Evolutionary conservation across 768 basidiomycete species (phyloP).

Genomic region (Boletus barrowsii): DNA sequence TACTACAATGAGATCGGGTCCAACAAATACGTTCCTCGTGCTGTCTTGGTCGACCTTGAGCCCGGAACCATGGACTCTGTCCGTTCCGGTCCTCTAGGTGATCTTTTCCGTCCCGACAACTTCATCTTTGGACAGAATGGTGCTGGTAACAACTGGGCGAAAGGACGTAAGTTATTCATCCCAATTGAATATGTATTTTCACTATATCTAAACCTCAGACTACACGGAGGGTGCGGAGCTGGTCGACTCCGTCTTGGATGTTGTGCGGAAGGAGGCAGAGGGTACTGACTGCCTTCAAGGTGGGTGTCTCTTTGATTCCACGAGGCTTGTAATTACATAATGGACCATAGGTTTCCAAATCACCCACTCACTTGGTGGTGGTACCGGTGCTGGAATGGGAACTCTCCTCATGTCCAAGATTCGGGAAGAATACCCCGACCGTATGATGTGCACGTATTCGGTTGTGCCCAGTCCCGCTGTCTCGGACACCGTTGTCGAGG

Average conservation of each 20-base stretch:
- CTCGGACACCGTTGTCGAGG: constrained; percentile 98
- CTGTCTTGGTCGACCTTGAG: constrained; percentile 95
- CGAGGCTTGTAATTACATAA: constrained; percentile 2
- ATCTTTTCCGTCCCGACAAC: constrained; percentile 96
- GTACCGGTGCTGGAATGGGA: constrained; percentile 99
- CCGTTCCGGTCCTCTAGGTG: constrained; percentile 84
- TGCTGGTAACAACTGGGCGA: constrained; percentile 99
- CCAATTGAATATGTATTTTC: neutral
- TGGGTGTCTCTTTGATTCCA: constrained; percentile 32
- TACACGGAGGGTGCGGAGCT: constrained; percentile 98
- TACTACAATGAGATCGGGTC: constrained; percentile 97
- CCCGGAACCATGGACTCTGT: constrained; percentile 96
- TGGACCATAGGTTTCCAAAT: constrained; percentile 84
- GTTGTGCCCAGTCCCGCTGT: constrained; percentile 97
- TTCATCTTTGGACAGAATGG: constrained; percentile 98
- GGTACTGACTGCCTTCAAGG: constrained; percentile 96
- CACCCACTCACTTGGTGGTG: constrained; percentile 97
- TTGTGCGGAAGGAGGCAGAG: constrained; percentile 98
- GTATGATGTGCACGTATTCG: constrained; percentile 99
- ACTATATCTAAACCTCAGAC: constrained; percentile 29
- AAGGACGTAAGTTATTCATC: constrained; percentile 77
- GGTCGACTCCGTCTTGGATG: constrained; percentile 96
- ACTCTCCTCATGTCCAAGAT: constrained; percentile 99
- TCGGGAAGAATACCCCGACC: constrained; percentile 97
- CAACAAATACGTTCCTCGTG: constrained; percentile 98